phyloP scores from a whole-genome alignment of 2,329 filamentous ascomycete genomes.

The Thermoascus crustaceus region DNA sequence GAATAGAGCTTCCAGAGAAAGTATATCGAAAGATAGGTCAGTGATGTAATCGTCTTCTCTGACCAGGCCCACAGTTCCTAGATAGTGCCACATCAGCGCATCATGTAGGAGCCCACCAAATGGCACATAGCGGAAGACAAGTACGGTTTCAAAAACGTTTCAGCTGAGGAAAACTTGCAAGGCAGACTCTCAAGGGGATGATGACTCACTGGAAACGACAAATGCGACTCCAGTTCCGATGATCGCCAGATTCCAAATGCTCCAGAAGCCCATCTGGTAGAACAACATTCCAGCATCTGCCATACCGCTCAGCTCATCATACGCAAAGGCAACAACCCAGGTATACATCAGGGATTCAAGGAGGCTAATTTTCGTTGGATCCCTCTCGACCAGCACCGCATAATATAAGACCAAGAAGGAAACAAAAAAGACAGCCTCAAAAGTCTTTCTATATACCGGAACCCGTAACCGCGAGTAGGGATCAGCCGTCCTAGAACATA shows the following conservation, averaged over 20 bases:
- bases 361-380: conserved; percentile 56
- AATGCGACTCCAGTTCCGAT: conserved; percentile 66
- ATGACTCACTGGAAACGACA: conserved; percentile 58
- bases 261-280: conserved; percentile 78
- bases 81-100: not conserved
- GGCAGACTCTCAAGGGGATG: conserved; percentile 13
- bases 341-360: conserved; percentile 69
- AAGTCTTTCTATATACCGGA: conserved; percentile 75
- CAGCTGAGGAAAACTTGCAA: conserved; percentile 9
- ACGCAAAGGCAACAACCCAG: conserved; percentile 81
- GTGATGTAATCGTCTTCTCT: conserved; percentile 55
- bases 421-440: conserved; percentile 74
- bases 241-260: conserved; percentile 64
- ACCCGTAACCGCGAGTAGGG: conserved; percentile 69
- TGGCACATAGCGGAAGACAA: no score
- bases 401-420: conserved; percentile 76
- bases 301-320: conserved; percentile 79
- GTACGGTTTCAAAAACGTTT: not conserved
- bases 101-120: not conserved
- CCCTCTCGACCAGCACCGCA: conserved; percentile 68
- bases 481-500: conserved; percentile 49
- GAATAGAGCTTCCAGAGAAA: conserved; percentile 80
- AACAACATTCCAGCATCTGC: conserved; percentile 79
- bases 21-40: conserved; percentile 77
- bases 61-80: conserved; percentile 60